Evolutionary conservation across 257 asterid genomes (phyloP).

Genomic region (Solanum piurae): DNA sequence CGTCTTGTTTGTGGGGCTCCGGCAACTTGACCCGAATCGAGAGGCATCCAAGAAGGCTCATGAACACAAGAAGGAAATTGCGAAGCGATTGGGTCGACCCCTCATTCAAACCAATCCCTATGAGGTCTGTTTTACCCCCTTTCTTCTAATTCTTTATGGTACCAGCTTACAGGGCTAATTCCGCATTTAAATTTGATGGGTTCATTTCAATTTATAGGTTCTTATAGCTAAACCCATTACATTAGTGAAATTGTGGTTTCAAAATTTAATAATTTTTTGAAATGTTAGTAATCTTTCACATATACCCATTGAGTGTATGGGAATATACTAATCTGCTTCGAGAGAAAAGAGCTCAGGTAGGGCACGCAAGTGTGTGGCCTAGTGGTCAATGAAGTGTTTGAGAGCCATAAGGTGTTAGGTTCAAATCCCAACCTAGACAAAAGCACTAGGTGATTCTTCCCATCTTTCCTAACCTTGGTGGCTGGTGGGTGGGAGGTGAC

Average conservation of each 20-base stretch:
- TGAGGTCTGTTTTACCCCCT: slow-evolving; percentile 39
- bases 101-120: slow-evolving; percentile 62
- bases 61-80: slow-evolving; percentile 77
- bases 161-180: background rate
- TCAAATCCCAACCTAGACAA: background rate
- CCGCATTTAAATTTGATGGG: background rate
- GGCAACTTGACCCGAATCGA: slow-evolving; percentile 71
- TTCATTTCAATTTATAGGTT: background rate
- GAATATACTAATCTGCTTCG: background rate
- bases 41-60: slow-evolving; percentile 70
- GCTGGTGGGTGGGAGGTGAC: background rate
- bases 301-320: background rate
- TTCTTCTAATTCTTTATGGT: background rate
- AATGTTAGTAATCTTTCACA: background rate
- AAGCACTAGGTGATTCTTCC: background rate
- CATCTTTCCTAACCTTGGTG: background rate
- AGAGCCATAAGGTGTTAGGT: background rate
- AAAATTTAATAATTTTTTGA: background rate
- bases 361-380: background rate
- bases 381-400: background rate
- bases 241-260: background rate
- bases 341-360: background rate
- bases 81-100: slow-evolving; percentile 87
- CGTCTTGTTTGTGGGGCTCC: slow-evolving; percentile 68
- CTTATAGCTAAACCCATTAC: background rate